Evolutionary conservation across 2,329 filamentous ascomycete genomes (phyloP), one percentile per base, ranked within the genome.

Genomic region (Claviceps lovelessii): DNA sequence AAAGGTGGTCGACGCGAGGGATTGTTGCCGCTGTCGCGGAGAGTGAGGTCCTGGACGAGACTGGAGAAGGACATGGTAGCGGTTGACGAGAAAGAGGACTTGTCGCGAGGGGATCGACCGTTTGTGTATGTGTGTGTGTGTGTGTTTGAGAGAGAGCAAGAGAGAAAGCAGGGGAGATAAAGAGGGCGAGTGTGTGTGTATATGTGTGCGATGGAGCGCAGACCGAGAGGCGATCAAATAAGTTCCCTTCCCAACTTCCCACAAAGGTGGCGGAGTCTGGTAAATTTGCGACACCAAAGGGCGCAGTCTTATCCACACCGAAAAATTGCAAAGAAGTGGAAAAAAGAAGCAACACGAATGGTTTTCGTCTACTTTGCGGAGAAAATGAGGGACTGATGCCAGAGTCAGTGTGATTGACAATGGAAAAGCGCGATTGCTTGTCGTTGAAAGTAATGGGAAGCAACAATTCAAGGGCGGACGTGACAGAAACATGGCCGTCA

Each of bases 21-120:
- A 58, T 67, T 71, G 60, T 72, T 69, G 60, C 69, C 69, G 60
- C 69, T 64, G 63, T 83, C 80, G 62, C 79, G 80, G 58, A 83
- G 75, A 33, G 77, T 76, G 58, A 85, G 70, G 60, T 85, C 81
- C 60, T 84, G 81, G 29, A 85, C 79, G 54, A 85, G 79, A 64
- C 77, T 83, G 45, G 81, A 85, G 71, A 85, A 84, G 41, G 81
- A 85, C 81, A 85, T 84, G 57, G 53, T 63, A 33, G 29, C 19
- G 33, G 35, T 10, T 10, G 45, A 46, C 31, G 13, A 17, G 7
- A 5, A 23, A 33, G 28, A 5, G n/a, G 37, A n/a, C 8, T 29
- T 19, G 39, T 31, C 19, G 35, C 35, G 7, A 48, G 8, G 31
- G 4, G 4, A 5, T 33, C 29, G 29, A 7, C 29, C n/a, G 33